A percentile compares a stretch with the other conserved stretches of the same genome.
phyloP scores from a whole-genome alignment of 148 eudicot genomes.

The Arbutus unedo region DNA sequence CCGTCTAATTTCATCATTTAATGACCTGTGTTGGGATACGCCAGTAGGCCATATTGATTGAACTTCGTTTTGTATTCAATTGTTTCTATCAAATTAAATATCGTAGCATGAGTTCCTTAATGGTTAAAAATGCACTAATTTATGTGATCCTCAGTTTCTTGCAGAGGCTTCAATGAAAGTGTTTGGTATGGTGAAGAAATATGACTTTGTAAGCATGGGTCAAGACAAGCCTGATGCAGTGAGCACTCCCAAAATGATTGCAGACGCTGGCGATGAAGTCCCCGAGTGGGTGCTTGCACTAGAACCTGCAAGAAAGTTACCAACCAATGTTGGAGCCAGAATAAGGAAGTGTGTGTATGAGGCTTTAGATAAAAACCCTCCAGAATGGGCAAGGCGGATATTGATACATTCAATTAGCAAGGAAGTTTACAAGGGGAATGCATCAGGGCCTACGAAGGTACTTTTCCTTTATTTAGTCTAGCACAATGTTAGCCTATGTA shows the following conservation, averaged over 20 bases:
- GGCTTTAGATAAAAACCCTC: slow-evolving; percentile 44
- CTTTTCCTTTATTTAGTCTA: slow-evolving; percentile 5
- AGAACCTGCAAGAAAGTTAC: slow-evolving; percentile 51
- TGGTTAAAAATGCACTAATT: slow-evolving; percentile 15
- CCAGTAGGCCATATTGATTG: not conserved
- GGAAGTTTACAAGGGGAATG: slow-evolving; percentile 66
- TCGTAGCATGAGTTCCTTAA: not conserved
- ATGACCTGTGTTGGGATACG: not conserved
- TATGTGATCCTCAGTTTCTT: slow-evolving; percentile 43
- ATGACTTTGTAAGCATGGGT: slow-evolving; percentile 22
- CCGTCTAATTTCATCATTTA: not conserved
- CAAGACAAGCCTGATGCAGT: slow-evolving; percentile 28
- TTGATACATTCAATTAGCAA: slow-evolving; percentile 56
- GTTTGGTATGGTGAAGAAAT: slow-evolving; percentile 35
- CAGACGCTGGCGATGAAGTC: slow-evolving; percentile 20
- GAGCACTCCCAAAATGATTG: slow-evolving; percentile 22
- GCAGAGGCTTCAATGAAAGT: slow-evolving; percentile 49
- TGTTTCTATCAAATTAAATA: not conserved
- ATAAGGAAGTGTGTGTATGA: slow-evolving; percentile 42
- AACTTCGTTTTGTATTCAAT: not conserved
- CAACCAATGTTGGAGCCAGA: slow-evolving; percentile 64
- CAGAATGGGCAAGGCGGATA: slow-evolving; percentile 53
- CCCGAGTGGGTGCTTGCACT: slow-evolving; percentile 55
- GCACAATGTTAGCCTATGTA: not conserved
- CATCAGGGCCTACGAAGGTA: slow-evolving; percentile 73